Conservation (phyloP, 179 eudicot species). For the Silene vulgaris region DNA sequence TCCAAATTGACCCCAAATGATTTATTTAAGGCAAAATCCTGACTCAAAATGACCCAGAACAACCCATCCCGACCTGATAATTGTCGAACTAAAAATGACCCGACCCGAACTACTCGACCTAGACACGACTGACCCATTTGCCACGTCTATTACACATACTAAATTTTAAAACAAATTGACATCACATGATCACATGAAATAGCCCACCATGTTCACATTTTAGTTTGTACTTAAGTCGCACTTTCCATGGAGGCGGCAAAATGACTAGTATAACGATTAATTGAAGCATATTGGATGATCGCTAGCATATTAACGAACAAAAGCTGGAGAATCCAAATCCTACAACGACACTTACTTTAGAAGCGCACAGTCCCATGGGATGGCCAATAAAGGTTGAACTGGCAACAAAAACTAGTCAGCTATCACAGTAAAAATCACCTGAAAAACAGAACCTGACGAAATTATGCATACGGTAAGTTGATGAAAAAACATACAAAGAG, state of each 20-base stretch:
- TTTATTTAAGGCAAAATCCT: too few species aligned
- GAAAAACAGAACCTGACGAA: conserved; percentile 3
- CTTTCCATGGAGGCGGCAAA: too few species aligned
- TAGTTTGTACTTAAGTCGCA: not conserved
- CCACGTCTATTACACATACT: not conserved
- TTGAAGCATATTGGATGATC: too few species aligned
- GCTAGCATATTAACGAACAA: not conserved
- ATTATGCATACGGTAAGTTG: not conserved
- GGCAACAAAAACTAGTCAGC: not conserved
- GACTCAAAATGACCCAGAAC: too few species aligned
- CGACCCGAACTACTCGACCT: too few species aligned
- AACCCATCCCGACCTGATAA: too few species aligned
- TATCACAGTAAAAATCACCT: conserved; percentile 15
- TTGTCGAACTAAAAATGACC: too few species aligned
- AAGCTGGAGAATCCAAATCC: not conserved
- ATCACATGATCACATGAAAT: conserved; percentile 1
- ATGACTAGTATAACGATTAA: too few species aligned
- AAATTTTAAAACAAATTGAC: not conserved
- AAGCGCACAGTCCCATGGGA: conserved; percentile 35
- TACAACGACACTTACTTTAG: conserved; percentile 27
- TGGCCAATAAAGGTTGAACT: conserved; percentile 10
- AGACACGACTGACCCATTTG: not conserved
- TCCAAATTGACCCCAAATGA: too few species aligned
- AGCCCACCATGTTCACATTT: not conserved
- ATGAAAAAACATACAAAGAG: not conserved